These are phyloP conservation scores for Penicillium verrucosum DNA, from an alignment of 2,329 filamentous ascomycete species.

Conservation along the genomic window DNA sequence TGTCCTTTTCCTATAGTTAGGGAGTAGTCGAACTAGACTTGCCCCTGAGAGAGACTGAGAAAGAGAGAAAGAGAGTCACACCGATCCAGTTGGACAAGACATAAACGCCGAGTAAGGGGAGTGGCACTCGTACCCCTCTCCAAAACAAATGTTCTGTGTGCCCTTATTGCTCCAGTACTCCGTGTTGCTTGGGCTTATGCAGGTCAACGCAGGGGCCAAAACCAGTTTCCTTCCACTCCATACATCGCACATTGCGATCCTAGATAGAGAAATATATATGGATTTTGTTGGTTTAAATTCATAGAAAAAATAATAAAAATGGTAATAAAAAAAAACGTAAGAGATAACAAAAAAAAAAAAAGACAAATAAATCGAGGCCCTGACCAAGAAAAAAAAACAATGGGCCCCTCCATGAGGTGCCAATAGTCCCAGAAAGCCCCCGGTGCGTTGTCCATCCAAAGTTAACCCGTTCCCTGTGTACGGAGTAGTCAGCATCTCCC, in stretches of 20 bases:
- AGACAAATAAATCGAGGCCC: neutral
- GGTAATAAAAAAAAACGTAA: neutral
- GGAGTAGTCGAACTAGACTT: neutral
- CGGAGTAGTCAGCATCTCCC: slow-evolving; percentile 25
- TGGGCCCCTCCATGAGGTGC: slow-evolving; percentile 17
- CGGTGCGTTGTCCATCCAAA: slow-evolving; percentile 2
- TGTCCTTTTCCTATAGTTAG: neutral
- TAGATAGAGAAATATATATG: neutral
- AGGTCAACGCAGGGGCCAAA: slow-evolving; percentile 26
- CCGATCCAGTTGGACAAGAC: slow-evolving; percentile 7
- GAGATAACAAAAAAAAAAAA: neutral
- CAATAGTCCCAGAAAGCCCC: slow-evolving; percentile 8
- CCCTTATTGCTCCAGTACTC: slow-evolving; percentile 6
- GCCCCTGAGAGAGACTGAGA: neutral
- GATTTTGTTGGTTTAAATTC: neutral
- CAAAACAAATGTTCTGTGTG: neutral
- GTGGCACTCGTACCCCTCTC: slow-evolving; percentile 7
- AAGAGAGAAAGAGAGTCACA: neutral
- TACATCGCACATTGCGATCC: neutral
- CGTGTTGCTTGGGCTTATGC: slow-evolving; percentile 15
- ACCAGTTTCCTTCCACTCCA: neutral
- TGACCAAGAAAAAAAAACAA: slow-evolving; percentile 2
- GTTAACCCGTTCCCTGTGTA: neutral
- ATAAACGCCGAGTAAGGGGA: slow-evolving; percentile 17
- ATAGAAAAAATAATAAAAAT: neutral